Percentiles rank a stretch among this genome's conserved stretches.
phyloP scores from a whole-genome alignment of 257 asterid species.

The Rubia yunnanensis region DNA sequence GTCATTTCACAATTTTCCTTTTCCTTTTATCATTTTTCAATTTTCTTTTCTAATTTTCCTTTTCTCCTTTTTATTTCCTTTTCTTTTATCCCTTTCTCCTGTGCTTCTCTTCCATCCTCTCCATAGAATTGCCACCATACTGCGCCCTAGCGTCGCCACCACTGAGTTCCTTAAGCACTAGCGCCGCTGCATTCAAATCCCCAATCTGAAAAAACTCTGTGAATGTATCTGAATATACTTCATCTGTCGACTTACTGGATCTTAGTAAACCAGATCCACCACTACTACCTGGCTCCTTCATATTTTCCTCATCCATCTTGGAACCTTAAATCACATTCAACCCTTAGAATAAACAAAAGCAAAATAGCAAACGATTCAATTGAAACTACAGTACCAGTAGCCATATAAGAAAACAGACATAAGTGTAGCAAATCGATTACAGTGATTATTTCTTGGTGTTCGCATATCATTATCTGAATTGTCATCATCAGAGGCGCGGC shows the following conservation, averaged over 20 bases:
- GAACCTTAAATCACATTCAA: conserved; percentile 41
- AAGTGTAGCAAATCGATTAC: neutral
- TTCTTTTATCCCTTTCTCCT: no score
- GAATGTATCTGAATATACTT: conserved; percentile 64
- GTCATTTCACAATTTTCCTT: no score
- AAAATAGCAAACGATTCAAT: neutral
- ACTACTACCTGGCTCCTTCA: conserved; percentile 25
- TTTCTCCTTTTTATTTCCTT: no score
- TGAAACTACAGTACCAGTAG: neutral
- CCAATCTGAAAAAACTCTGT: conserved; percentile 60
- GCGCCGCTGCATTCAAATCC: no score
- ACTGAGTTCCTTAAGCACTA: no score
- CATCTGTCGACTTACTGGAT: conserved; percentile 57
- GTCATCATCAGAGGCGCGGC: conserved; percentile 48
- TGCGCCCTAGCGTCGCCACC: no score
- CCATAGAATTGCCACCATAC: no score
- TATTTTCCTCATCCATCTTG: conserved; percentile 23
- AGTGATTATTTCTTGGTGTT: conserved; percentile 46
- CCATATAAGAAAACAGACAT: neutral
- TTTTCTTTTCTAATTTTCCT: no score
- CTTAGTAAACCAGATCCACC: conserved; percentile 28
- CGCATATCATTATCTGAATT: conserved; percentile 45
- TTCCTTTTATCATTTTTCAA: no score
- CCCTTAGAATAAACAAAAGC: conserved; percentile 2
- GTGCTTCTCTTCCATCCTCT: no score